Conservation (phyloP, 2,329 filamentous ascomycete genomes). For the Teratosphaeria pseudoeucalypti region DNA sequence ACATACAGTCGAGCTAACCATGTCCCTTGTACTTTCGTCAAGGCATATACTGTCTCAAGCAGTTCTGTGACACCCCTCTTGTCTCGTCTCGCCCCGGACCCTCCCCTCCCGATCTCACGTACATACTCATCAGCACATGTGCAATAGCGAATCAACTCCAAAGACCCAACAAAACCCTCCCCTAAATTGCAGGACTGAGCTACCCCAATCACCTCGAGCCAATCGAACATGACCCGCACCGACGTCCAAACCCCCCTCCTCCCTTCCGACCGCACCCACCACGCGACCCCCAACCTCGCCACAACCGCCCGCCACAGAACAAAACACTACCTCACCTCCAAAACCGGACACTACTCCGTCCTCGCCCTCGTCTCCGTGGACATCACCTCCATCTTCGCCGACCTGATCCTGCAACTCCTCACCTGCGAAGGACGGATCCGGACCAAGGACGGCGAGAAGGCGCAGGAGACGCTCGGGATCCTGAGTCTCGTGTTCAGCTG, state of each 20-base stretch:
- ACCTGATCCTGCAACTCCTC: conserved; percentile 41
- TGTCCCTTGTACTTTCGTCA: background rate
- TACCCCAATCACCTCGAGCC: background rate
- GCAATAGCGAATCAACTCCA: too few species aligned
- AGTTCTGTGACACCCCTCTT: background rate
- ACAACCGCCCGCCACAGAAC: conserved; percentile 1
- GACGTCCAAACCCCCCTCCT: background rate
- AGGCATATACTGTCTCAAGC: background rate
- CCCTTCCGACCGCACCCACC: background rate
- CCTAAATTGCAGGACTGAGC: background rate
- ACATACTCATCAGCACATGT: too few species aligned
- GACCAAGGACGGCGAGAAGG: conserved; percentile 18
- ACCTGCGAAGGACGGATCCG: conserved; percentile 34
- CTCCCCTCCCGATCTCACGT: too few species aligned
- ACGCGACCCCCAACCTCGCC: background rate
- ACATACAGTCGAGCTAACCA: background rate
- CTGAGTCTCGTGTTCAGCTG: conserved; percentile 51
- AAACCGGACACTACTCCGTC: conserved; percentile 40
- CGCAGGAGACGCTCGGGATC: conserved; percentile 37
- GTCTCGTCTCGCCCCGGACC: too few species aligned
- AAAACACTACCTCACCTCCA: conserved; percentile 32
- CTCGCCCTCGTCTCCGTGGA: conserved; percentile 41
- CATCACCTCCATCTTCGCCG: conserved; percentile 42
- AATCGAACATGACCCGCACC: background rate
- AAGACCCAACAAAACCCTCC: too few species aligned